Evolutionary conservation across 139 green algal species (phyloP).

Genomic region (Deuterostichococcus epilithicus): DNA sequence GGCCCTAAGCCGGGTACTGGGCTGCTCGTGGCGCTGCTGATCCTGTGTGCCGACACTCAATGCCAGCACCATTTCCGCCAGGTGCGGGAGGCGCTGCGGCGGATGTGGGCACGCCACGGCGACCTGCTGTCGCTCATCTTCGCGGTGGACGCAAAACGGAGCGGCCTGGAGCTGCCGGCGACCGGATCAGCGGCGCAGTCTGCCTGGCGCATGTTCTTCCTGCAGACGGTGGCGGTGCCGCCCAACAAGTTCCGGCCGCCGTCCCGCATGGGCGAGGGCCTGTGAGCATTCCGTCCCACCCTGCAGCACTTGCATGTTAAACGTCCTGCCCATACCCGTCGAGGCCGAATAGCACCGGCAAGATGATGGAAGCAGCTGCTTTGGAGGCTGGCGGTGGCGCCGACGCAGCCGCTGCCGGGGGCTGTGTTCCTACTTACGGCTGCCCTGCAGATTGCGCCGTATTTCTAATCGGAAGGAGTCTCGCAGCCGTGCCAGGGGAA

Average conservation of each 20-base stretch:
- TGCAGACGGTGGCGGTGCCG: constrained; percentile 78
- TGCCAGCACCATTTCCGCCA: background rate
- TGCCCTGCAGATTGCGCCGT: no score
- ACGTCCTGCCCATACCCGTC: no score
- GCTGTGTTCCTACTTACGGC: no score
- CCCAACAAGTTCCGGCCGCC: constrained; percentile 88
- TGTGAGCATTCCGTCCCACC: constrained; percentile 5
- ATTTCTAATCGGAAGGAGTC: no score
- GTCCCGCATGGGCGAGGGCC: constrained; percentile 54
- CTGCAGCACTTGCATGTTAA: constrained; percentile 34
- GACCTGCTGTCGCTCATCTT: constrained; percentile 68
- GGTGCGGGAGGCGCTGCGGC: constrained; percentile 54
- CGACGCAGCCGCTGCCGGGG: no score
- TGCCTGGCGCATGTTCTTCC: constrained; percentile 84
- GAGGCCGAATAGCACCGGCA: no score
- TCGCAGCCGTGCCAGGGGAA: no score
- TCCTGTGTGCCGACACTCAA: no score
- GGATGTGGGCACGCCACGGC: constrained; percentile 71
- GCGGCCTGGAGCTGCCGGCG: background rate
- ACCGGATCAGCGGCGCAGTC: background rate
- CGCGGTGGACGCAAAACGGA: constrained; percentile 10
- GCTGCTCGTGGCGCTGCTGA: no score
- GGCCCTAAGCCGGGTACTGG: no score
- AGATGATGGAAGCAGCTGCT: no score
- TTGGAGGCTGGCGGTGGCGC: no score